Evolutionary conservation across 176 grass and related monocot genomes (phyloP).

Genomic region (Typha latifolia): DNA sequence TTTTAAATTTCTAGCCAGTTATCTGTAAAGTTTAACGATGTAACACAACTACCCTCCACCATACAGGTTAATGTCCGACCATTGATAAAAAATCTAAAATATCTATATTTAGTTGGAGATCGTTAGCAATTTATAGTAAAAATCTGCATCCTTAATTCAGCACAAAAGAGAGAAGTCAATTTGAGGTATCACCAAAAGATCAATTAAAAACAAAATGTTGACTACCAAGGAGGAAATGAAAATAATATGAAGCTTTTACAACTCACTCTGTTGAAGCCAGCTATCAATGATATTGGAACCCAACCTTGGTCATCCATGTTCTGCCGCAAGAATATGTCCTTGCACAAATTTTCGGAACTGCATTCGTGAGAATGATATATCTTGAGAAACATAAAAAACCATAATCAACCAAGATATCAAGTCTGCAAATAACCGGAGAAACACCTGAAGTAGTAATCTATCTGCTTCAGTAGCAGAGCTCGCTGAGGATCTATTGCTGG

Average conservation of each 20-base stretch:
- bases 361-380: constrained; percentile 18
- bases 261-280: constrained; percentile 82
- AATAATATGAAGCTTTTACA: neutral
- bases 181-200: neutral
- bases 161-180: too few species aligned
- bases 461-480: constrained; percentile 57
- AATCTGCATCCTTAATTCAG: too few species aligned
- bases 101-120: too few species aligned
- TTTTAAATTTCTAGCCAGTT: too few species aligned
- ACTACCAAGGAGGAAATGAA: neutral
- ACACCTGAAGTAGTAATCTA: constrained; percentile 98
- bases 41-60: too few species aligned
- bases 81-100: too few species aligned
- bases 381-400: constrained; percentile 3
- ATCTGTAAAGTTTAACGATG: too few species aligned
- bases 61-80: too few species aligned
- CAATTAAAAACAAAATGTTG: neutral
- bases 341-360: constrained; percentile 90
- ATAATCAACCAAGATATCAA: neutral
- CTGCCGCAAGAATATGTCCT: constrained; percentile 62
- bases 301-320: constrained; percentile 87
- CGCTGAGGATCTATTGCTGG: constrained; percentile 18
- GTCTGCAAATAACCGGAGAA: neutral
- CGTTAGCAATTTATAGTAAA: too few species aligned
- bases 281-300: constrained; percentile 74